Evolutionary conservation across 2,329 filamentous ascomycete species (phyloP), one percentile per base, ranked within the genome.

Genomic region (Colletotrichum lentis): DNA sequence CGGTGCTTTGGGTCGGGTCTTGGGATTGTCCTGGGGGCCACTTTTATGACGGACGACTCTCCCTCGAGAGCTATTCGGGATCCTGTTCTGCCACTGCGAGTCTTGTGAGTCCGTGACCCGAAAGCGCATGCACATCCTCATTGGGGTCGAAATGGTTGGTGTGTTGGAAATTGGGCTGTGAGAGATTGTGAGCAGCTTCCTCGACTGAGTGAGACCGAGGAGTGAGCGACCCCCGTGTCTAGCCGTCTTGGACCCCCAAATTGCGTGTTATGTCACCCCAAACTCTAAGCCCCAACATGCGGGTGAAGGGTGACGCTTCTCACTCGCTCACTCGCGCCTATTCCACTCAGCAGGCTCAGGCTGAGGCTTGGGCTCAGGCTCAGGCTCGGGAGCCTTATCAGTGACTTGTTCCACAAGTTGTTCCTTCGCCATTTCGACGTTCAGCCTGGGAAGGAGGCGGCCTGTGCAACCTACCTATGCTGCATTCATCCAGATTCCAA

Each of bases 241-340:
- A 44, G 43, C 44, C 46, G 39, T 35, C 54, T 41, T 57, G 55
- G 57, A 65, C 63, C 63, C 63, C 63, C 63, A 62, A 66, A 67
- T 53, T 35, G n/a, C n/a, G 27, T 27, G 27, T 59, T 50, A 65
- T 65, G 65, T 56, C 65, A 50, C 54, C 43, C 55, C 47, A 65
- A 68, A 65, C 61, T 68, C 65, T 58, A 64, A 58, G 64, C 41
- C 47, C 60, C 39, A 58, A 67, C 46, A 53, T 44, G 52, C 57
- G 22, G 57, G 46, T 60, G 57, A 31, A 41, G 27, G 57, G 57
- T 41, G 37, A 50, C 57, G 44, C 37, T 39, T 46, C 20, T 46
- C 44, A 31, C 18, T 52, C 35, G 35, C 49, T 27, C 24, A 52
- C 27, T 52, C 49, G 22, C 46, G n/a, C 20, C 20, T 16, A n/a